These are phyloP conservation scores for Anisodus acutangulus DNA, from an alignment of 257 asterid genomes.

Conservation along the genomic window DNA sequence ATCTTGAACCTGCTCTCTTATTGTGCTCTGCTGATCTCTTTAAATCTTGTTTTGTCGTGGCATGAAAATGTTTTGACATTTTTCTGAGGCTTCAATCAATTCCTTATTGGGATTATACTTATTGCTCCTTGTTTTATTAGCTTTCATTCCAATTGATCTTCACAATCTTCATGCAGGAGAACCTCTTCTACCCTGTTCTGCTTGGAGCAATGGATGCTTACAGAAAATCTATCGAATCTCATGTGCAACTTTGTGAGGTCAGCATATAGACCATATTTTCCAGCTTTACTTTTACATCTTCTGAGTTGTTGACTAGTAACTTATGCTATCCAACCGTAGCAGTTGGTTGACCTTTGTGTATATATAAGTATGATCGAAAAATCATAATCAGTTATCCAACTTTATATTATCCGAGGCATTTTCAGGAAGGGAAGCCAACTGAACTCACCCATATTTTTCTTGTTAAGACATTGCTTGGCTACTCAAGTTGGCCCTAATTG, in stretches of 20 bases:
- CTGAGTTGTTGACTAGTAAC: slow-evolving; percentile 9
- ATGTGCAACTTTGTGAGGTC: slow-evolving; percentile 71
- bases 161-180: slow-evolving; percentile 59
- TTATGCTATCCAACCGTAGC: slow-evolving; percentile 23
- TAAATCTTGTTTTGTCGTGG: slow-evolving; percentile 14
- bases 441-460: background rate
- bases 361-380: background rate
- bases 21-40: slow-evolving; percentile 30
- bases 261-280: slow-evolving; percentile 21
- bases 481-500: background rate
- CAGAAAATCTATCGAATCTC: slow-evolving; percentile 66
- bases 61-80: background rate
- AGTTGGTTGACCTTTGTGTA: slow-evolving; percentile 4
- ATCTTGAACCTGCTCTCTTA: slow-evolving; percentile 24
- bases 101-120: slow-evolving; percentile 16
- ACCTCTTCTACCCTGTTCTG: slow-evolving; percentile 68
- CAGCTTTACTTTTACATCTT: background rate
- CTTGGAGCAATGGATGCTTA: slow-evolving; percentile 75
- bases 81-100: background rate
- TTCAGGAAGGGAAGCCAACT: background rate
- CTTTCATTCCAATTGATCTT: slow-evolving; percentile 15
- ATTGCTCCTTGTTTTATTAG: background rate
- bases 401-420: background rate
- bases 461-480: background rate
- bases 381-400: slow-evolving; percentile 3